A percentile compares a stretch with the other conserved stretches of the same genome.
Conservation (phyloP, 176 grass and related monocot species). For the Carex kokanica region DNA sequence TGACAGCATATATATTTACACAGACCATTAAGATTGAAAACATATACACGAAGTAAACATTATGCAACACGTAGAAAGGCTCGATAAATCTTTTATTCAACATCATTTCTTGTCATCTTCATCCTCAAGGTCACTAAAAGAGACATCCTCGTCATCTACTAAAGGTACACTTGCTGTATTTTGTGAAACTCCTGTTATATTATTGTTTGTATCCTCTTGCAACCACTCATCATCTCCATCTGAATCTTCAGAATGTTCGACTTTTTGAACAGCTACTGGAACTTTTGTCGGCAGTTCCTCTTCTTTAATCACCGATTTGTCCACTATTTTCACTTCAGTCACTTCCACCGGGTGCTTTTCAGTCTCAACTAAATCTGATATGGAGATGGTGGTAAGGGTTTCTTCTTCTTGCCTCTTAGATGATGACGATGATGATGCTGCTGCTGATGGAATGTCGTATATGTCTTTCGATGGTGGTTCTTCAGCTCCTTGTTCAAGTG, state of each 20-base stretch:
- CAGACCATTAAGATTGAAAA: conserved; percentile 7
- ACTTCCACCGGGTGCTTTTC: conserved; percentile 38
- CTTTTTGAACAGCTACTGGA: conserved; percentile 43
- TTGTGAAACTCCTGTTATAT: conserved; percentile 24
- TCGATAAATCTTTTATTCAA: neutral
- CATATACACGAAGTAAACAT: conserved; percentile 4
- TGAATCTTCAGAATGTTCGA: conserved; percentile 21
- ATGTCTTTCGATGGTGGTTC: conserved; percentile 27
- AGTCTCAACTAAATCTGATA: conserved; percentile 16
- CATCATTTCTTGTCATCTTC: conserved; percentile 43
- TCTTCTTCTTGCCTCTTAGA: conserved; percentile 22
- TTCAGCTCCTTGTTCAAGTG: neutral
- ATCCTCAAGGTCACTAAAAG: conserved; percentile 92
- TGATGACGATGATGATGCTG: neutral
- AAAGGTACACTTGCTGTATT: conserved; percentile 37
- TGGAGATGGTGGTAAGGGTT: conserved; percentile 8
- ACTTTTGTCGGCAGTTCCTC: conserved; percentile 7
- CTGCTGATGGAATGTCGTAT: conserved; percentile 4
- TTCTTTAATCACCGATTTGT: conserved; percentile 42
- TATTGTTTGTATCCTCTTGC: conserved; percentile 45
- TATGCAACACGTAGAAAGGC: neutral
- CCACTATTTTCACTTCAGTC: conserved; percentile 39
- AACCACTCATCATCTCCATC: conserved; percentile 72
- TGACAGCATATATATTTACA: conserved; percentile 23
- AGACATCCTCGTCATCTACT: conserved; percentile 63